Conservation (phyloP, 257 asterid genomes). For the Euphrasia confusa region DNA sequence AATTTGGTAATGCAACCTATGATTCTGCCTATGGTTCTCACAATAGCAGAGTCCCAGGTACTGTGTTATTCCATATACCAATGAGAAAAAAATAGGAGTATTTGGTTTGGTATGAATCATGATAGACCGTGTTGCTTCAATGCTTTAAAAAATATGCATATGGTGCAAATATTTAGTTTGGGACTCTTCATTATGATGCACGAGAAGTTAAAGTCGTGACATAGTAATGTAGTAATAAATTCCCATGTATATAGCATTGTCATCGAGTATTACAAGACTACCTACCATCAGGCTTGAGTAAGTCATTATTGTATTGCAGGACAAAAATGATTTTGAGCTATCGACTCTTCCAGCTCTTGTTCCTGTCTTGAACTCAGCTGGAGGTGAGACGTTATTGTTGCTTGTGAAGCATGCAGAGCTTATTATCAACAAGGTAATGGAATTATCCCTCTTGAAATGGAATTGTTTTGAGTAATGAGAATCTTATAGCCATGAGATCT, state of each 20-base stretch:
- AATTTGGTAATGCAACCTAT: conserved; percentile 98
- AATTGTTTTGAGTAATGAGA: conserved; percentile 18
- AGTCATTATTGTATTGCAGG: conserved; percentile 49
- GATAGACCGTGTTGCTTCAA: conserved; percentile 8
- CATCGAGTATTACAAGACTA: conserved; percentile 6
- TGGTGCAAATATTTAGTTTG: neutral
- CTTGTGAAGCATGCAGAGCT: conserved; percentile 96
- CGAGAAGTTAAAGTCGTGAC: conserved; percentile 8
- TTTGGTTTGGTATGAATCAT: conserved; percentile 12
- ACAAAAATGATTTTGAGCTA: conserved; percentile 86
- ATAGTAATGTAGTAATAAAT: neutral
- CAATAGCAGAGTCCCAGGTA: conserved; percentile 99
- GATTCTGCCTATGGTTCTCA: conserved; percentile 98
- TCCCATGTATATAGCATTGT: conserved; percentile 2
- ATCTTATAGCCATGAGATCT: conserved; percentile 24
- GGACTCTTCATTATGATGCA: conserved; percentile 16
- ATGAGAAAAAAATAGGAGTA: neutral
- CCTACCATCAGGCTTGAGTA: conserved; percentile 16
- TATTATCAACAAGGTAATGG: conserved; percentile 76
- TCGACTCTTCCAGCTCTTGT: conserved; percentile 95
- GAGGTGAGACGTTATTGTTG: conserved; percentile 90
- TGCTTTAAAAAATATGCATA: conserved; percentile 1
- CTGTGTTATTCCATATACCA: conserved; percentile 11
- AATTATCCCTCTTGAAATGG: conserved; percentile 12
- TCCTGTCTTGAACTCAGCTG: conserved; percentile 87